These are phyloP conservation scores for Tolypocladium endophyticum DNA, from an alignment of 2,329 filamentous ascomycete species.

Conservation along the genomic window DNA sequence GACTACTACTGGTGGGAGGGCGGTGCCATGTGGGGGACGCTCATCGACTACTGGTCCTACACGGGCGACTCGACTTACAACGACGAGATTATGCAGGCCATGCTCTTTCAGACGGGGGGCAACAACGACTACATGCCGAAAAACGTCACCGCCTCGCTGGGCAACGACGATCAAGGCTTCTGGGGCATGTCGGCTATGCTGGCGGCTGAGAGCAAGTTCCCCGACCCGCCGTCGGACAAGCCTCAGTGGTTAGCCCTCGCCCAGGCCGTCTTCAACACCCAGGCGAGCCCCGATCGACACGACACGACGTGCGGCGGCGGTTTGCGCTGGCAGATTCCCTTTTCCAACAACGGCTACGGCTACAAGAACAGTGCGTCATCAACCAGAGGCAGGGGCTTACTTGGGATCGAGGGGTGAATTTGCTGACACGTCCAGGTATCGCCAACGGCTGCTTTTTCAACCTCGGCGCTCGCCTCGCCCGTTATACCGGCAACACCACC, in stretches of 20 bases:
- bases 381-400: background rate
- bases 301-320: constrained; percentile 45
- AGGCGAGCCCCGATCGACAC: constrained; percentile 47
- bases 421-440: background rate
- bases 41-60: constrained; percentile 55
- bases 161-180: constrained; percentile 58
- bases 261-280: constrained; percentile 52
- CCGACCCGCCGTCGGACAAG: constrained; percentile 36
- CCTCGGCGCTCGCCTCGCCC: constrained; percentile 56
- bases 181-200: constrained; percentile 57
- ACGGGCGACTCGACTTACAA: constrained; percentile 52
- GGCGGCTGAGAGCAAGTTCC: constrained; percentile 47
- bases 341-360: constrained; percentile 63
- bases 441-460: constrained; percentile 56
- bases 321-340: constrained; percentile 67
- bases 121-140: constrained; percentile 44
- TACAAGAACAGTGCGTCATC: constrained; percentile 51
- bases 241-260: constrained; percentile 47
- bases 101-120: constrained; percentile 42
- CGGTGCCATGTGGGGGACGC: constrained; percentile 49
- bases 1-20: constrained; percentile 60
- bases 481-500: constrained; percentile 56
- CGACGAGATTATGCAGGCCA: constrained; percentile 35
- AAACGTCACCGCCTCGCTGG: constrained; percentile 40
- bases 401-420: too few relatives aligned